Evolutionary conservation across 1,139 yeast species (phyloP).

Genomic region (Suhomyces chickasaworum): DNA sequence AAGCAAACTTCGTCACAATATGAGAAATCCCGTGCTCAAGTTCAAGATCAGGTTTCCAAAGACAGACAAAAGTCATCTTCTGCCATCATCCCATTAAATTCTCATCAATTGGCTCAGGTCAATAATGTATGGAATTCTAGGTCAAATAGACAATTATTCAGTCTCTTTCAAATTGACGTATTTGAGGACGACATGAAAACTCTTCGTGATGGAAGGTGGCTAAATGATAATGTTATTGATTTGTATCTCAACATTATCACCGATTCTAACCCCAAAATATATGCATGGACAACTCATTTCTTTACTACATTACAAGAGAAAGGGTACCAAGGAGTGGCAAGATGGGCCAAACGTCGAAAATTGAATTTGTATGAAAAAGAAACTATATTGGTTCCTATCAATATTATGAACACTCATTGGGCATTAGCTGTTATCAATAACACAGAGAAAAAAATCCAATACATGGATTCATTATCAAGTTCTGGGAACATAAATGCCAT

Average conservation of each 20-base stretch:
- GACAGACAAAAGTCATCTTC: conserved; percentile 13
- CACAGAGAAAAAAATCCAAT: conserved; percentile 55
- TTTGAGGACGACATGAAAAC: conserved; percentile 69
- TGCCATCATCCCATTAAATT: conserved; percentile 13
- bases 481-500: conserved; percentile 61
- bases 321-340: conserved; percentile 80
- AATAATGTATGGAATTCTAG: conserved; percentile 27
- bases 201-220: conserved; percentile 72
- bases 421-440: conserved; percentile 82
- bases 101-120: conserved; percentile 24
- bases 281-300: conserved; percentile 87
- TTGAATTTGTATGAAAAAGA: conserved; percentile 65
- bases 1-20: conserved; percentile 15
- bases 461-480: conserved; percentile 69
- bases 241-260: conserved; percentile 69
- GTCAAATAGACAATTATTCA: conserved; percentile 23
- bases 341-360: conserved; percentile 90
- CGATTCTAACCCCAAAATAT: conserved; percentile 40
- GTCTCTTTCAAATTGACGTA: conserved; percentile 56
- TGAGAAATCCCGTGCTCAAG: conserved; percentile 10
- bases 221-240: conserved; percentile 89
- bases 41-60: conserved; percentile 12
- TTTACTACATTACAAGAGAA: conserved; percentile 66
- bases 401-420: conserved; percentile 87
- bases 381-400: conserved; percentile 78